Conservation (phyloP, 2,329 filamentous ascomycete species). For the Fusarium domesticum region DNA sequence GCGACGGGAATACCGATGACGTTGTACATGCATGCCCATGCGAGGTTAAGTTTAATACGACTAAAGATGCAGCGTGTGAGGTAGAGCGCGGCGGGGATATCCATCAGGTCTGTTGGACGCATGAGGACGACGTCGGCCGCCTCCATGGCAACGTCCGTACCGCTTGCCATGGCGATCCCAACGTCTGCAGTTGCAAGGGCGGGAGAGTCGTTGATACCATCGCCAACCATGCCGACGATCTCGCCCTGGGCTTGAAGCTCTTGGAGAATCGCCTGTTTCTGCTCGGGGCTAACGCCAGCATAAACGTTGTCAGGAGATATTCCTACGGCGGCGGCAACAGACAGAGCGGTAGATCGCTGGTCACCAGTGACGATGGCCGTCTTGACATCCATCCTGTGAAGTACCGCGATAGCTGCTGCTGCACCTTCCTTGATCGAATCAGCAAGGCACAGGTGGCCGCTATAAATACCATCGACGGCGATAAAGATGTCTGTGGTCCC, state of each 20-base stretch:
- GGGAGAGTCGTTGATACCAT: slow-evolving; percentile 97
- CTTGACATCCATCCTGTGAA: slow-evolving; percentile 80
- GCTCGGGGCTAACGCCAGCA: slow-evolving; percentile 83
- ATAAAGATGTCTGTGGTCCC: slow-evolving; percentile 91
- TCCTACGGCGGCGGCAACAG: slow-evolving; percentile 78
- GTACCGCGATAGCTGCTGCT: slow-evolving; percentile 72
- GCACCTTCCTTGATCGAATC: slow-evolving; percentile 92
- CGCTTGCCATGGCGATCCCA: slow-evolving; percentile 87
- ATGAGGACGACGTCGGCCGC: slow-evolving; percentile 95
- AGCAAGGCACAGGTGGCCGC: slow-evolving; percentile 77
- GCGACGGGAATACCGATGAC: slow-evolving; percentile 87
- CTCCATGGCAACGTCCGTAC: slow-evolving; percentile 97
- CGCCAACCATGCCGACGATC: slow-evolving; percentile 92
- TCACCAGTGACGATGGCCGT: slow-evolving; percentile 94
- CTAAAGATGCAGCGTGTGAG: slow-evolving; percentile 82
- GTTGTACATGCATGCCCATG: slow-evolving; percentile 94
- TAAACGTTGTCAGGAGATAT: slow-evolving; percentile 74
- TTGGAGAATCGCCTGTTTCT: slow-evolving; percentile 84
- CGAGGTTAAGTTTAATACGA: slow-evolving; percentile 89
- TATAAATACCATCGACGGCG: slow-evolving; percentile 77
- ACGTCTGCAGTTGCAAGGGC: slow-evolving; percentile 89
- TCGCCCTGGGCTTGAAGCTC: slow-evolving; percentile 71
- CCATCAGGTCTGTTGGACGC: slow-evolving; percentile 85
- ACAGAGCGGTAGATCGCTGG: slow-evolving; percentile 76
- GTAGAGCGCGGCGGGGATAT: slow-evolving; percentile 82